A percentile compares a stretch with the other conserved stretches of the same genome.
These are phyloP conservation scores for Papilionanthe hybrid DNA, from an alignment of 116 monocot species.

Conservation along the genomic window DNA sequence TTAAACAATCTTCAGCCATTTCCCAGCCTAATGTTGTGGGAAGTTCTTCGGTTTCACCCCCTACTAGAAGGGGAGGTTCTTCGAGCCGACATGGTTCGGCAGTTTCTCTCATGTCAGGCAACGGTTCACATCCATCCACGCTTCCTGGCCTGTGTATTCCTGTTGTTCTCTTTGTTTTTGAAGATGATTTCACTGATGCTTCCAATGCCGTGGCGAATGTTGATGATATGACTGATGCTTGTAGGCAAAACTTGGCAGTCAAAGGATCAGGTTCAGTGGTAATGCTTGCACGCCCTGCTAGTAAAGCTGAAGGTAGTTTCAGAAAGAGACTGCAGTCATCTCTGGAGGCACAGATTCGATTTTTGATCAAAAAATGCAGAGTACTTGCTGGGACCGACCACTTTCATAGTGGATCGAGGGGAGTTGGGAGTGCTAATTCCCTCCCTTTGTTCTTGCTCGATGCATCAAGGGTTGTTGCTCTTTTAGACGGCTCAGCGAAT, in stretches of 20 bases:
- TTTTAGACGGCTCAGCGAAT: conserved; percentile 54
- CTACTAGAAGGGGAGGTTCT: conserved; percentile 27
- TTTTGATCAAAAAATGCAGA: conserved; percentile 87
- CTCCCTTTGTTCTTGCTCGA: conserved; percentile 87
- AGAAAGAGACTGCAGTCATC: conserved; percentile 75
- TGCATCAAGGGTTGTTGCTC: conserved; percentile 60
- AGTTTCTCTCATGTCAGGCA: conserved; percentile 55
- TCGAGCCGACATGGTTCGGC: conserved; percentile 38
- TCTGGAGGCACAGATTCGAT: conserved; percentile 75
- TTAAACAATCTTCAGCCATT: conserved; percentile 22
- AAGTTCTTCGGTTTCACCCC: conserved; percentile 40
- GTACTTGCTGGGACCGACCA: conserved; percentile 44
- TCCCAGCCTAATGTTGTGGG: conserved; percentile 22
- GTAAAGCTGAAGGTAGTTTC: conserved; percentile 50
- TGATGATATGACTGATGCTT: conserved; percentile 41
- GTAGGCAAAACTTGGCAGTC: conserved; percentile 20
- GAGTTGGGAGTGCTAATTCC: conserved; percentile 30
- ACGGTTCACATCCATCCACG: conserved; percentile 36
- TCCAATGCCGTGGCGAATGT: conserved; percentile 11
- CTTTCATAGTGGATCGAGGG: conserved; percentile 47
- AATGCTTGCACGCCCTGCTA: conserved; percentile 51
- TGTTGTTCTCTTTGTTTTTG: conserved; percentile 80
- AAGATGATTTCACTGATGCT: conserved; percentile 48
- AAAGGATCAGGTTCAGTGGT: conserved; percentile 63
- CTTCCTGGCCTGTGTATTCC: conserved; percentile 67